phyloP scores from a whole-genome alignment of 2,329 filamentous ascomycete species.

The Torrubiellomyces zombiae region DNA sequence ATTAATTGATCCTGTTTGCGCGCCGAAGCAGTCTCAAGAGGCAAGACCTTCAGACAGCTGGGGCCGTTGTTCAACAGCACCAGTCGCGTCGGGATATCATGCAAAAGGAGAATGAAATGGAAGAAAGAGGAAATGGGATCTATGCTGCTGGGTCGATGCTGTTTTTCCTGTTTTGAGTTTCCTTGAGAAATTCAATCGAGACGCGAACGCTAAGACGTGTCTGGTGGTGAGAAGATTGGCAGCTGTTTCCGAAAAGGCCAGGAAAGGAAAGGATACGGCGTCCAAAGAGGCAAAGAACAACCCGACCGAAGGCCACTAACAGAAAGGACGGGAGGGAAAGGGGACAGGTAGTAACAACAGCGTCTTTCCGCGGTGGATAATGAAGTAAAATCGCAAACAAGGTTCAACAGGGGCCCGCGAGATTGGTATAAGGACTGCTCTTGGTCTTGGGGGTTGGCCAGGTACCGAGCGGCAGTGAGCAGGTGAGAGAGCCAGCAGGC shows the following conservation, averaged over 20 bases:
- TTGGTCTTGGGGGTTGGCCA: too few species aligned
- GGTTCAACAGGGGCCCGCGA: too few species aligned
- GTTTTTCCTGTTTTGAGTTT: constrained; percentile 1
- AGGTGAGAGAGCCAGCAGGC: too few species aligned
- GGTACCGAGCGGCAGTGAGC: too few species aligned
- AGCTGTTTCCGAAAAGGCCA: constrained; percentile 1
- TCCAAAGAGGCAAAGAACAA: neutral
- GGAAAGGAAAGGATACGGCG: constrained; percentile 1
- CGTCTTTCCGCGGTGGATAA: too few species aligned
- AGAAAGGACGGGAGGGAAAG: too few species aligned
- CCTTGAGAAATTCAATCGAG: constrained; percentile 1
- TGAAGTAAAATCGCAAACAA: too few species aligned
- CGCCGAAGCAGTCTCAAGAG: constrained; percentile 2
- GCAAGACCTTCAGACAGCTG: too few species aligned
- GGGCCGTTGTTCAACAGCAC: constrained; percentile 1
- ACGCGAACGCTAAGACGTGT: constrained; percentile 5
- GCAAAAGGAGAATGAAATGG: neutral
- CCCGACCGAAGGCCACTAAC: too few species aligned
- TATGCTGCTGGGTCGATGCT: constrained; percentile 1
- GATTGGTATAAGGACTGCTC: too few species aligned
- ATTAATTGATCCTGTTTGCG: constrained; percentile 1
- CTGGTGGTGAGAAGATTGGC: constrained; percentile 3
- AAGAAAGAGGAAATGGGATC: neutral
- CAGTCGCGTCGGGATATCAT: constrained; percentile 3
- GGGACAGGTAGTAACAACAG: too few species aligned